Evolutionary conservation across 1,139 yeast species (phyloP).

Genomic region (Taiozyma sp.): DNA sequence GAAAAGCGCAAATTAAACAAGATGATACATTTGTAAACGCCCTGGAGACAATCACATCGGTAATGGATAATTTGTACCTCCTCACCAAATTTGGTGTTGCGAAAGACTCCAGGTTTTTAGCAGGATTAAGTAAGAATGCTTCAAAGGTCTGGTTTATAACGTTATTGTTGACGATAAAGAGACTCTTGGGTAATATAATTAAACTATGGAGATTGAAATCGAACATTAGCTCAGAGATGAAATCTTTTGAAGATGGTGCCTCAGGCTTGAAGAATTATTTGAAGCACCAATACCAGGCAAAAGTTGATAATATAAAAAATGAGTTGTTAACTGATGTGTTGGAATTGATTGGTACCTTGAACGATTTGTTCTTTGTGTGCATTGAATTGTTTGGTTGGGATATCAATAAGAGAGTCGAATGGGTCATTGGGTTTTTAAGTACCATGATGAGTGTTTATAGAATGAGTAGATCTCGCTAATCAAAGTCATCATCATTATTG

Average conservation of each 20-base stretch:
- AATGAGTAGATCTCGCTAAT: constrained; percentile 11
- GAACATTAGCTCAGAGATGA: constrained; percentile 12
- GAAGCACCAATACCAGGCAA: constrained; percentile 14
- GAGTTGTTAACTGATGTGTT: constrained; percentile 12
- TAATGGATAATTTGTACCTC: constrained; percentile 22
- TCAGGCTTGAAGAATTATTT: constrained; percentile 11
- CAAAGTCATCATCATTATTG: background rate
- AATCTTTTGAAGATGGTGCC: constrained; percentile 3
- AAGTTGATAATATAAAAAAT: constrained; percentile 13
- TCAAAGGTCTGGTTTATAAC: constrained; percentile 24
- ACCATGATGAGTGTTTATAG: constrained; percentile 21
- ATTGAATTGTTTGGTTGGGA: constrained; percentile 20
- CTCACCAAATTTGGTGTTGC: constrained; percentile 21
- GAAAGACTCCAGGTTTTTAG: constrained; percentile 10
- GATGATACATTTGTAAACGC: constrained; percentile 13
- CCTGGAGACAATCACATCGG: constrained; percentile 19
- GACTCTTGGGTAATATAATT: constrained; percentile 8
- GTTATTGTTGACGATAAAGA: constrained; percentile 16
- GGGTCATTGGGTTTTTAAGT: constrained; percentile 16
- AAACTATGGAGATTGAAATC: constrained; percentile 11
- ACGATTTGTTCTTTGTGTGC: constrained; percentile 22
- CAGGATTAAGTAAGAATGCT: constrained; percentile 14
- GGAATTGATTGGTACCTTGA: constrained; percentile 17
- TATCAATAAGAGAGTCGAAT: constrained; percentile 17
- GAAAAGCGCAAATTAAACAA: constrained; percentile 3